A percentile compares a stretch with the other conserved stretches of the same genome.
Conservation (phyloP, 139 green algal genomes). For the Asterochloris erici region DNA sequence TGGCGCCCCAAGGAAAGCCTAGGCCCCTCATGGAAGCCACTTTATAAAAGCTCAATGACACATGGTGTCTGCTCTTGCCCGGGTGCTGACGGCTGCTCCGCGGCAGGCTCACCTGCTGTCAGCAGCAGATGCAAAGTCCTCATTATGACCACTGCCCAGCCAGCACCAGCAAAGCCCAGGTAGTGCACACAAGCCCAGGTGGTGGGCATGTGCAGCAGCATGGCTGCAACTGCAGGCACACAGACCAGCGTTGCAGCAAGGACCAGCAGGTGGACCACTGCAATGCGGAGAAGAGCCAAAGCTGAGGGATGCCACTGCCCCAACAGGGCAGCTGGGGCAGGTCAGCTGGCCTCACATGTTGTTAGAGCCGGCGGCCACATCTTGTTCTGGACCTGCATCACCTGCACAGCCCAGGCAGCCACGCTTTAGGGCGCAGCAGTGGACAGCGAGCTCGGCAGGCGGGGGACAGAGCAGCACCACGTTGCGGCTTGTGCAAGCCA, state of each 20-base stretch:
- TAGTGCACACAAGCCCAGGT: background rate
- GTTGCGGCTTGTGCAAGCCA: background rate
- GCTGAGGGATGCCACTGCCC: no score
- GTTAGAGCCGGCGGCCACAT: slow-evolving; percentile 23
- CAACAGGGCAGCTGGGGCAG: no score
- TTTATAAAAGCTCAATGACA: no score
- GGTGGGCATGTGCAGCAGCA: background rate
- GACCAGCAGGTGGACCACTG: no score
- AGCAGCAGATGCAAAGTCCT: slow-evolving; percentile 5
- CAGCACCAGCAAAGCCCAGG: slow-evolving; percentile 11
- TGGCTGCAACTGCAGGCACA: background rate
- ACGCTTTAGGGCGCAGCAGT: background rate
- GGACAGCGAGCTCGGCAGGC: background rate
- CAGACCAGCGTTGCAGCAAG: no score
- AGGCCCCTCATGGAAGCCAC: no score
- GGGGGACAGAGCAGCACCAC: background rate
- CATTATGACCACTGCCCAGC: slow-evolving; percentile 5
- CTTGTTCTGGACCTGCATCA: slow-evolving; percentile 2
- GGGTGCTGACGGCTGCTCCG: no score
- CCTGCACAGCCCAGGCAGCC: background rate
- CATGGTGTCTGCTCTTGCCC: no score
- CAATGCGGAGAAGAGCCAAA: no score
- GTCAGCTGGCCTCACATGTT: background rate
- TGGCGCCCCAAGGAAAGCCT: no score
- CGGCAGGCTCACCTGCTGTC: background rate